Conservation (phyloP, 139 green algal species). For the Tetraselmis striata region DNA sequence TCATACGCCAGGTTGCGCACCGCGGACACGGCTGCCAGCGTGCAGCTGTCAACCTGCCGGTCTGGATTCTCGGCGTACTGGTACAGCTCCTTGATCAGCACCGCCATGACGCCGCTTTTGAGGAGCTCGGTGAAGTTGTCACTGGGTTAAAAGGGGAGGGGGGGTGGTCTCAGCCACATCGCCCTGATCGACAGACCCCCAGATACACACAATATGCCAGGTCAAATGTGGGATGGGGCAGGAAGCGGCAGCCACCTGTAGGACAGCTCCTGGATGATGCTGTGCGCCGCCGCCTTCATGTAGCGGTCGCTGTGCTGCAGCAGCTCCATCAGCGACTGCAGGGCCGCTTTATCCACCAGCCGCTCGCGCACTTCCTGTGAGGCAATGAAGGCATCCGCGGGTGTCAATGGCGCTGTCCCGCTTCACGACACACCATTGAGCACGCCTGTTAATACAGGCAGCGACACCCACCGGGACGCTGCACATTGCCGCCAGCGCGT, state of each 20-base stretch:
- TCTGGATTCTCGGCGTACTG: background rate
- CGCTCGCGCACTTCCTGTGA: background rate
- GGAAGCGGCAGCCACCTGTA: background rate
- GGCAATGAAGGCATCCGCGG: background rate
- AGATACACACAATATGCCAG: too few relatives aligned
- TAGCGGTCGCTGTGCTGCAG: background rate
- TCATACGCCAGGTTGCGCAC: background rate
- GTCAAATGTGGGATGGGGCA: background rate
- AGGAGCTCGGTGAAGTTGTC: background rate
- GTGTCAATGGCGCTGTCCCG: too few relatives aligned
- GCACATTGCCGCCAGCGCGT: background rate
- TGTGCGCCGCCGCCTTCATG: background rate
- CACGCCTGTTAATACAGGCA: too few relatives aligned
- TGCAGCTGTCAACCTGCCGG: background rate
- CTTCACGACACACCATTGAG: too few relatives aligned
- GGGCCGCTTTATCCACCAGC: background rate
- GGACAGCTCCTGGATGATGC: background rate
- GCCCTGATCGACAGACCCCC: too few relatives aligned
- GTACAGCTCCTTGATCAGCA: background rate
- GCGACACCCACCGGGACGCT: background rate
- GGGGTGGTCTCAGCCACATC: too few relatives aligned
- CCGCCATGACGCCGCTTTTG: background rate
- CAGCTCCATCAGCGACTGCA: background rate
- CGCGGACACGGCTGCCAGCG: background rate
- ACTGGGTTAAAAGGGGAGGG: background rate